Percentiles rank a stretch among this genome's conserved stretches.
Conservation (phyloP, 2,329 filamentous ascomycete species). For the Metarhizium humberi region DNA sequence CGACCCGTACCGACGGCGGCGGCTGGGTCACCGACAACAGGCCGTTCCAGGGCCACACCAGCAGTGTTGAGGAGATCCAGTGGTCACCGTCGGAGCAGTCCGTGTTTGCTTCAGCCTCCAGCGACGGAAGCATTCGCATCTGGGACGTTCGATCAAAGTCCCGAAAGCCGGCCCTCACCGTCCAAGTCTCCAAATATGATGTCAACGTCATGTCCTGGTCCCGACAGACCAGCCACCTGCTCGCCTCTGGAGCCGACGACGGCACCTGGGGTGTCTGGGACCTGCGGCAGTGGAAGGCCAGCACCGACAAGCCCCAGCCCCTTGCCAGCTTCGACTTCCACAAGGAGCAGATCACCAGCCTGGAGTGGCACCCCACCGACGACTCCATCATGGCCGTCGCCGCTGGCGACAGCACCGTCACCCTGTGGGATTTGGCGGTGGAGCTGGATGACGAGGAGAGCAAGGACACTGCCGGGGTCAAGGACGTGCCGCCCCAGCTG, state of each 20-base stretch:
- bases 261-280: conserved; percentile 96
- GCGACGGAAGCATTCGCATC: conserved; percentile 88
- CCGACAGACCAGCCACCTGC: conserved; percentile 73
- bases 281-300: conserved; percentile 78
- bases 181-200: conserved; percentile 74
- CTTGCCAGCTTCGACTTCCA: conserved; percentile 95
- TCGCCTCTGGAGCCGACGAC: conserved; percentile 88
- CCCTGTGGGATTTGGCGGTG: conserved; percentile 92
- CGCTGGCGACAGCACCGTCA: conserved; percentile 87
- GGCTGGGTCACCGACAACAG: conserved; percentile 82
- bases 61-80: conserved; percentile 88
- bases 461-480: conserved; percentile 74
- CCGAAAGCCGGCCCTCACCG: conserved; percentile 75
- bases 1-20: conserved; percentile 77
- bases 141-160: conserved; percentile 94
- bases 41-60: conserved; percentile 73
- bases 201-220: conserved; percentile 98
- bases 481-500: conserved; percentile 87
- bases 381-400: conserved; percentile 92
- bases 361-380: conserved; percentile 97
- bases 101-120: conserved; percentile 89
- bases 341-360: conserved; percentile 88
- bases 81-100: conserved; percentile 92
- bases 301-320: conserved; percentile 56
- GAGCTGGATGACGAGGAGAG: conserved; percentile 97